Evolutionary conservation across 2,329 filamentous ascomycete genomes (phyloP).

Genomic region (Fusarium tricinctum): DNA sequence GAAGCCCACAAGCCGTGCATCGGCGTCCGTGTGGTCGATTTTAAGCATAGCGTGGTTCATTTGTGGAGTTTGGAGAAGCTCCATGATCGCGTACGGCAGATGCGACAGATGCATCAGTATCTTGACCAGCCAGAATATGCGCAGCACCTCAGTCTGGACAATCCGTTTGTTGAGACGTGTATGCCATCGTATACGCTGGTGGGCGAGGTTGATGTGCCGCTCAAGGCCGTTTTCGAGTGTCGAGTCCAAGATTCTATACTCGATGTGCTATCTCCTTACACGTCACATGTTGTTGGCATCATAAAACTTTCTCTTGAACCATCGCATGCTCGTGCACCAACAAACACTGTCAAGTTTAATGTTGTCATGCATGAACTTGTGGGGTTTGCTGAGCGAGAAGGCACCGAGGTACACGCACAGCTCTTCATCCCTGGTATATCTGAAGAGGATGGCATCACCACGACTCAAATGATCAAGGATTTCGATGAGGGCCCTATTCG

Average conservation of each 20-base stretch:
- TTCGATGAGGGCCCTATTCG: slow-evolving; percentile 94
- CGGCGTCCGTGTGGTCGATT: slow-evolving; percentile 90
- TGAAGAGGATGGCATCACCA: slow-evolving; percentile 91
- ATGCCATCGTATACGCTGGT: slow-evolving; percentile 94
- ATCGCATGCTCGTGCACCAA: slow-evolving; percentile 91
- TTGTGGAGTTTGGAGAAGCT: slow-evolving; percentile 97
- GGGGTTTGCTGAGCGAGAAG: slow-evolving; percentile 95
- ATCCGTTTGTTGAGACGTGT: slow-evolving; percentile 91
- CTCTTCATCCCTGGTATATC: slow-evolving; percentile 94
- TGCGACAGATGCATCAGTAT: slow-evolving; percentile 98
- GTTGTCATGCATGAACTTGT: slow-evolving; percentile 97
- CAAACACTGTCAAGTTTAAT: slow-evolving; percentile 96
- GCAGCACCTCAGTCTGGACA: slow-evolving; percentile 91
- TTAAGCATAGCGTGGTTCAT: slow-evolving; percentile 85
- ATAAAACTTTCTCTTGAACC: slow-evolving; percentile 92
- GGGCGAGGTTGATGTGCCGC: slow-evolving; percentile 91
- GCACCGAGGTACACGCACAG: slow-evolving; percentile 94
- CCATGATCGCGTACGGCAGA: slow-evolving; percentile 85
- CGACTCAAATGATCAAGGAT: slow-evolving; percentile 91
- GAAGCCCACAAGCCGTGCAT: slow-evolving; percentile 89
- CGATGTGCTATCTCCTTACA: slow-evolving; percentile 93
- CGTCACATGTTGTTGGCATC: slow-evolving; percentile 89
- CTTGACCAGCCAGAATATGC: slow-evolving; percentile 95
- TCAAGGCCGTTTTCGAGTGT: slow-evolving; percentile 93
- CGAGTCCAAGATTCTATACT: slow-evolving; percentile 94